Base-by-base conservation (phyloP, 179 eudicot species). In the Patellifolia procumbens region DNA sequence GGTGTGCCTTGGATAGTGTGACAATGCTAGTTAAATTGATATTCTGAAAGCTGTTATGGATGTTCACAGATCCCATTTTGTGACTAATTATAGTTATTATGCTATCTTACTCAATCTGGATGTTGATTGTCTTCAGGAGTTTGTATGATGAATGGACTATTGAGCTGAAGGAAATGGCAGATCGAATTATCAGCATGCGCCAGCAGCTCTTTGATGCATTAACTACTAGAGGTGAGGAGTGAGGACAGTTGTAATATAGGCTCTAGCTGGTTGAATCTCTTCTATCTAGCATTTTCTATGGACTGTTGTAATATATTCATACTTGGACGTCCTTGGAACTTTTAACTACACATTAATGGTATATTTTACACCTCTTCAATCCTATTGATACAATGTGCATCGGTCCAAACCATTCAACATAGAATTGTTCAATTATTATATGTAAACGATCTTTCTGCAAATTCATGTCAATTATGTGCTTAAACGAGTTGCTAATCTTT, bases 141-240 rank as follows among this genome's bases (percentile, higher is more conserved):
- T 46, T 86, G 28, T 81, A 70, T 73, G 79, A 79, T 56, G 89
- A 83, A 72, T 86, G 89, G 87, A 86, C 83, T 63, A 76, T 69
- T 77, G 89, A 86, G 74, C 80, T 86, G 63, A 86, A 84, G 83
- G 87, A 24, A 71, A 86, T 86, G 86, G 89, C 89, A 1, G 85
- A 86, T 68, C 80, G 89, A 63, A 86, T 86, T 43, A 86, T 86
- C 78, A 86, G 81, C 85, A 86, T 86, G 89, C 83, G 89, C 46
- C 73, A 71, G 82, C 79, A 83, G 69, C 89, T 86, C 39, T 84
- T 86, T 66, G 84, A 86, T 74, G 87, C 89, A 62, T 46, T 86
- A 77, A 81, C 82, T 67, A 66, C 89, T 55, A 86, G 77, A 78
- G 87, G 87, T 86, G 77, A 81, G 86, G 26, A 26, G 80, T 79